Evolutionary conservation across 2,329 filamentous ascomycete genomes (phyloP), one percentile per base, ranked within the genome.

Genomic region (Neonectria magnoliae): DNA sequence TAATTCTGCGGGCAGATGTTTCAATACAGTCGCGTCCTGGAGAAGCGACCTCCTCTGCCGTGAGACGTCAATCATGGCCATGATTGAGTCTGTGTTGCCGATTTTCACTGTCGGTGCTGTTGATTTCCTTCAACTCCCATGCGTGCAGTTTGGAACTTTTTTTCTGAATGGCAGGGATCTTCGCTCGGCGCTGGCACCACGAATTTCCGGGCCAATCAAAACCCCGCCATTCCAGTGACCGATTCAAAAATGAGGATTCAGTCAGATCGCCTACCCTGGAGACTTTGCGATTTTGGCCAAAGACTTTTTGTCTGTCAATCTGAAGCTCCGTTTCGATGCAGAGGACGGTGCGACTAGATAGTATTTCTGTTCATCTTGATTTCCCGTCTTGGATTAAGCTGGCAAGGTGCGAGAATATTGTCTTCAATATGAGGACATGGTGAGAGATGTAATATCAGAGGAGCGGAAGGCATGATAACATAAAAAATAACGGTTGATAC

Each of bases 1-100:
- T 76, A 96, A 83, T 81, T 94, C 92, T 70, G 83, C 80, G 44
- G 93, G 92, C 71, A 97, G 76, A 76, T 90, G 82, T 67, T 84
- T 79, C 71, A 91, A 78, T 65, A 84, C 81, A 73, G 79, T 79
- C 78, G 82, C 76, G 70, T 90, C 85, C 72, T 81, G 79, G 60
- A 90, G 80, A 76, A 88, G 81, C 81, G 83, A 84, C 80, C 83
- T 79, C 78, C 82, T 83, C 80, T 86, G 84, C 75, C 78, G 79
- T 73, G 82, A 84, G 76, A 88, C 80, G 76, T 88, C 84, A 79
- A 87, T 82, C 70, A 79, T 78, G 71, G 84, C 82, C 87, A 89
- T 90, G 77, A 74, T 78, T 77, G 76, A 71, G 77, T 68, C 75
- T 72, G 72, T 72, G 68, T 74, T 57, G 70, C 72, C 69, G 60